A percentile compares a stretch with the other conserved stretches of the same genome.
Conservation (phyloP, 2,329 filamentous ascomycete species). For the Mollisiaceae sp. region DNA sequence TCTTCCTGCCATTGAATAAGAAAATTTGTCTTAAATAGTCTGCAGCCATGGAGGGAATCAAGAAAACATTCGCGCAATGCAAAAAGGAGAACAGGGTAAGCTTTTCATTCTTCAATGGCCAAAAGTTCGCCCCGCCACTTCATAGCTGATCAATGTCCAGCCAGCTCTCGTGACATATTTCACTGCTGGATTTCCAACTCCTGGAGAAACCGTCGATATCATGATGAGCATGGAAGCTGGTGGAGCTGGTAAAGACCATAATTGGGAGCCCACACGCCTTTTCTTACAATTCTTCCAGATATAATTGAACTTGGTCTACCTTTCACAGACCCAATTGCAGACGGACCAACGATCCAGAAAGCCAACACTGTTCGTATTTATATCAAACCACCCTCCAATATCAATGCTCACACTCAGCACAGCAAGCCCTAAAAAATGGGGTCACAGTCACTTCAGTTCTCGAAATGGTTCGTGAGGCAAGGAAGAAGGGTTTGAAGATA, state of each 20-base stretch:
- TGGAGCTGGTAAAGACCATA: conserved; percentile 71
- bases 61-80: conserved; percentile 60
- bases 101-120: conserved; percentile 14
- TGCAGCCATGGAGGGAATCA: conserved; percentile 53
- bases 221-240: conserved; percentile 90
- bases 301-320: conserved; percentile 95
- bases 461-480: conserved; percentile 81
- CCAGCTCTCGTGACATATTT: conserved; percentile 90
- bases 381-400: neutral
- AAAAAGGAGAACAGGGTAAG: conserved; percentile 54
- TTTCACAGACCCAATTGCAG: conserved; percentile 97
- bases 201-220: conserved; percentile 82
- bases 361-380: conserved; percentile 74
- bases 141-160: conserved; percentile 30
- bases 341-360: conserved; percentile 95
- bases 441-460: conserved; percentile 82
- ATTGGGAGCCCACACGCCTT: neutral
- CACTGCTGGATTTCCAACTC: conserved; percentile 87
- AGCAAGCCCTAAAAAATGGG: conserved; percentile 81
- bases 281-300: conserved; percentile 57
- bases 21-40: conserved; percentile 15
- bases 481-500: conserved; percentile 75
- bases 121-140: conserved; percentile 16
- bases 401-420: conserved; percentile 29
- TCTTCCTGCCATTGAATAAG: conserved; percentile 30